Base-by-base conservation (phyloP, 2,329 filamentous ascomycete genomes). In the Aspergillus sclerotialis region DNA sequence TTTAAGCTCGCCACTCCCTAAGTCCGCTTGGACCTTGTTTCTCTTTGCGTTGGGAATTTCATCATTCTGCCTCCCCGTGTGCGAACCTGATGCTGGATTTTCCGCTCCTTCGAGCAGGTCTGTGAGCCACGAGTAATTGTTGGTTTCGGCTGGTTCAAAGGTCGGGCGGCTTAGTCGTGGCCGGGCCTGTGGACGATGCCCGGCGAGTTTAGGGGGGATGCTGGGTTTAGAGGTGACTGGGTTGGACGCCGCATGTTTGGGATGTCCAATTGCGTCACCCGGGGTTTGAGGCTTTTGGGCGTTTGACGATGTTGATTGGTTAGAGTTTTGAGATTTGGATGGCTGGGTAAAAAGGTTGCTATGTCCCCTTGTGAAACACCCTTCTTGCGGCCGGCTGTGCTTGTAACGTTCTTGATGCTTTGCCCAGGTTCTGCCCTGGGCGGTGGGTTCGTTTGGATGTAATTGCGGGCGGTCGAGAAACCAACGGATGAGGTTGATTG, bases 401-500 rank as follows among this genome's bases (percentile, higher is more conserved):
- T 38, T 48, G 48, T 26, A 48, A 48, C 32, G 58, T 44, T 42
- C 37, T 58, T 62, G 30, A 37, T 42, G 30, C 29, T 41, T 35
- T 39, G 43, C 24, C 37, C 38, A 28, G 38, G 10, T 5, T 28
- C 30, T 18, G 47, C 43, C 21, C 40, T 39, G 12, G 38, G 39
- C 3, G 48, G 46, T 4, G 55, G 45, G 11, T 52, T 55, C 1
- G 50, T 56, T 33, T 60, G 58, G 17, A 64, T 70, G 44, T 80
- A 76, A 13, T 71, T 64, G 7, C 70, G 69, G 2, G 78, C 76
- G 7, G 75, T 75, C n/a, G 75, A 76, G 43, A 85, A 84, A 0
- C 75, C 78, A 0, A 72, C 64, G 7, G 75, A 59, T 17, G 61
- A 37, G 5, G 55, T 58, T 17, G 68, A 64, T 4, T 61, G 49